These are phyloP conservation scores for Fusarium kyushuense DNA, from an alignment of 2,329 filamentous ascomycete genomes.

Conservation along the genomic window DNA sequence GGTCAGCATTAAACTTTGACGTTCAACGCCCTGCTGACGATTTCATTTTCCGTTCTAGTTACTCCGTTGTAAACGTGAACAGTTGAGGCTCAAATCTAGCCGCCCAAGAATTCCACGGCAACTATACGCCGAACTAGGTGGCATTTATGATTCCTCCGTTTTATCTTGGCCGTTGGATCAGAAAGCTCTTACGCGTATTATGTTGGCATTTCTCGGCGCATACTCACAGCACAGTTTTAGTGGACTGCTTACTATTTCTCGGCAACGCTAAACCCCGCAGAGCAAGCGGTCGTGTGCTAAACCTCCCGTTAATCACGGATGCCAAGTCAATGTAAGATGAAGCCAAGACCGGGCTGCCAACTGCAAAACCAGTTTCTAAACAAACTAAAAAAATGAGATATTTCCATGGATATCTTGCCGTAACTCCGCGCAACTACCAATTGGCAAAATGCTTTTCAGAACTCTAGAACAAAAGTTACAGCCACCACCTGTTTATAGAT, in stretches of 20 bases:
- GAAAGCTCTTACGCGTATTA: neutral
- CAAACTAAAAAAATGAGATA: neutral
- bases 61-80: neutral
- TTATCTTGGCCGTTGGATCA: constrained; percentile 33
- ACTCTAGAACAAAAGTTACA: neutral
- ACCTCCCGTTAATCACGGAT: neutral
- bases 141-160: neutral
- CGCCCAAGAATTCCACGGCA: constrained; percentile 30
- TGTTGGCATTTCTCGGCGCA: neutral
- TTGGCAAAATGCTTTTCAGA: neutral
- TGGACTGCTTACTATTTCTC: constrained; percentile 1
- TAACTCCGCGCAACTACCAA: neutral
- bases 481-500: constrained; percentile 14
- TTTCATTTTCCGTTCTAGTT: constrained; percentile 1
- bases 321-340: constrained; percentile 34
- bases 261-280: constrained; percentile 25
- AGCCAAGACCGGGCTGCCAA: constrained; percentile 26
- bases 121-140: constrained; percentile 11
- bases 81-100: constrained; percentile 17
- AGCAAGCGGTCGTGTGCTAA: constrained; percentile 36
- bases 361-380: constrained; percentile 21
- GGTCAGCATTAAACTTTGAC: constrained; percentile 4
- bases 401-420: neutral
- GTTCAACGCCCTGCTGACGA: neutral
- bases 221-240: neutral